Evolutionary conservation across 2,329 filamentous ascomycete species (phyloP).

Genomic region (Rhynchosporium graminicola): DNA sequence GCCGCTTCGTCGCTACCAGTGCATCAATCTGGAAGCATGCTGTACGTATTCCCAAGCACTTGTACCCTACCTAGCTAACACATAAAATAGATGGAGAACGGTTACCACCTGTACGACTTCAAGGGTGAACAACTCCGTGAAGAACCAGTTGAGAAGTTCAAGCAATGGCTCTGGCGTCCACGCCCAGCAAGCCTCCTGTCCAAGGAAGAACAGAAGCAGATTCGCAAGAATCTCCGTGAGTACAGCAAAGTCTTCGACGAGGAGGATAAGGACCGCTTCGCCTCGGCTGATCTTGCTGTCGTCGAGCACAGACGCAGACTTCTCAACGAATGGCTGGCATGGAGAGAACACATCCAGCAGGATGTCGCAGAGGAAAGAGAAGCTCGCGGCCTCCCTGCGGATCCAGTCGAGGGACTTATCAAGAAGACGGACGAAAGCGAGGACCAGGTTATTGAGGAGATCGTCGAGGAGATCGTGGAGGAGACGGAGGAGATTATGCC

Average conservation of each 20-base stretch:
- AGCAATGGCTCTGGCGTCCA: constrained; percentile 94
- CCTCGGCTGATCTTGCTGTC: constrained; percentile 90
- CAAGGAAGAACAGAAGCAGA: constrained; percentile 96
- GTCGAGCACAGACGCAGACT: constrained; percentile 81
- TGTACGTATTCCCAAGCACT: constrained; percentile 57
- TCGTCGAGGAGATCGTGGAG: constrained; percentile 74
- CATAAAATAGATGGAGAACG: constrained; percentile 85
- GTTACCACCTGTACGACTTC: constrained; percentile 98
- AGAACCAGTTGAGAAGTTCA: constrained; percentile 93
- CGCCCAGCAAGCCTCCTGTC: constrained; percentile 86
- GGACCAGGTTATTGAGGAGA: constrained; percentile 84
- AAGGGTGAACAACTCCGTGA: constrained; percentile 85
- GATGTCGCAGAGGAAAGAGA: constrained; percentile 73
- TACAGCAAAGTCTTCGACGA: constrained; percentile 95
- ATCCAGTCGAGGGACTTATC: constrained; percentile 63
- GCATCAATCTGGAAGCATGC: constrained; percentile 94
- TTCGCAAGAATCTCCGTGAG: constrained; percentile 97
- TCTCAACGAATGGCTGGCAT: constrained; percentile 86
- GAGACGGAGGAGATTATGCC: constrained; percentile 77
- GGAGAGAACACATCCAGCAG: constrained; percentile 72
- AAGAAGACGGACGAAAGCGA: constrained; percentile 64
- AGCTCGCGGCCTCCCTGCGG: constrained; percentile 63
- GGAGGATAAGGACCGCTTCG: constrained; percentile 89
- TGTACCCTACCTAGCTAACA: constrained; percentile 32
- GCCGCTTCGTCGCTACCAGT: constrained; percentile 90